Conservation (phyloP, 352 stramenopile genomes). For the Sclerospora graminicola region DNA sequence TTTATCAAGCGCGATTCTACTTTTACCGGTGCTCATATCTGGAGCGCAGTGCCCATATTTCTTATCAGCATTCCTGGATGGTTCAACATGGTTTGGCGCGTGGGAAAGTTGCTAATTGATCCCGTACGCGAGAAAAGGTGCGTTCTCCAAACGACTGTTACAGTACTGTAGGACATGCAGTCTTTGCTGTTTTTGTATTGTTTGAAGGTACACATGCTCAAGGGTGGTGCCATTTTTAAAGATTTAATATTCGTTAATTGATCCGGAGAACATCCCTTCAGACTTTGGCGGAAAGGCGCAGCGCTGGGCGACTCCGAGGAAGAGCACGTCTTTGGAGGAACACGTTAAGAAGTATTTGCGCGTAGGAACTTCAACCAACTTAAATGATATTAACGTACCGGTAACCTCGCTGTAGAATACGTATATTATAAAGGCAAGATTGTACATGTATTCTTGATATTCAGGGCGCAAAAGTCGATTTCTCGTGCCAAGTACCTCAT, state of each 20-base stretch:
- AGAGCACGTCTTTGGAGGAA: constrained; percentile 41
- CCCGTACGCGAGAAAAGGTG: constrained; percentile 93
- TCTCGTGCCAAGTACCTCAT: no score
- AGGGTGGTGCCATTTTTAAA: constrained; percentile 62
- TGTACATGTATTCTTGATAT: no score
- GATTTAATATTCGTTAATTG: constrained; percentile 65
- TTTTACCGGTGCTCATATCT: constrained; percentile 91
- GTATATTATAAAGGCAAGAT: no score
- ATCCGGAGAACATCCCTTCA: constrained; percentile 53
- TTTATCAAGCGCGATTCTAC: constrained; percentile 81
- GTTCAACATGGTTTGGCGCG: constrained; percentile 91
- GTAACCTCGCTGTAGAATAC: no score
- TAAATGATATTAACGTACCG: constrained; percentile 1
- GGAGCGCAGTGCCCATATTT: constrained; percentile 89
- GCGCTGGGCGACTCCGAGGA: constrained; percentile 59
- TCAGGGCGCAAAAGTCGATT: no score
- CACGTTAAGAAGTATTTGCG: constrained; percentile 69
- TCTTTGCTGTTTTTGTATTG: no score
- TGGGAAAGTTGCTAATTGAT: constrained; percentile 89
- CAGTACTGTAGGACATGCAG: no score
- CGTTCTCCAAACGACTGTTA: no score
- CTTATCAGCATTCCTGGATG: constrained; percentile 93
- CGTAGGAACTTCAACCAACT: constrained; percentile 10
- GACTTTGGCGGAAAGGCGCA: constrained; percentile 55
- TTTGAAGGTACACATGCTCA: constrained; percentile 74